Conservation (phyloP, 352 stramenopile genomes). For the Globisporangium middletonii region DNA sequence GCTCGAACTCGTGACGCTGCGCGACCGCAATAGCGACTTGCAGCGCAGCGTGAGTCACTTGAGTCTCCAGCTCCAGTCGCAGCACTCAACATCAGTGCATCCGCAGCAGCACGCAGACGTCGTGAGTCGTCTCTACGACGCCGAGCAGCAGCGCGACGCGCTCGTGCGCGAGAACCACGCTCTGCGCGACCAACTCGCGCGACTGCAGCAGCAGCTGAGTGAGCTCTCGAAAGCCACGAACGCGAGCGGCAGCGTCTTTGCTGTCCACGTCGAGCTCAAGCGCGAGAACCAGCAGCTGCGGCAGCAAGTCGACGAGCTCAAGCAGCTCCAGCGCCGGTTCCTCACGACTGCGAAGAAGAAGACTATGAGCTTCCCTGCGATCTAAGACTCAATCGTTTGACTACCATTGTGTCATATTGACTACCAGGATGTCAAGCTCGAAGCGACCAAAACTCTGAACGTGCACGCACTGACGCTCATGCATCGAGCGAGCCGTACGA, state of each 20-base stretch:
- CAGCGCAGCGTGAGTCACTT: constrained; percentile 10
- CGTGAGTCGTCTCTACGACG: constrained; percentile 3
- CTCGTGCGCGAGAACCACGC: constrained; percentile 22
- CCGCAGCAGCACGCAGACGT: constrained; percentile 9
- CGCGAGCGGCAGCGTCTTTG: constrained; percentile 32
- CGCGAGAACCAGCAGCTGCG: constrained; percentile 62
- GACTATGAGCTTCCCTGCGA: constrained; percentile 53
- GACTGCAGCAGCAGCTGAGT: constrained; percentile 30
- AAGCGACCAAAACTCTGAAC: constrained; percentile 1
- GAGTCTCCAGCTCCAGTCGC: constrained; percentile 6
- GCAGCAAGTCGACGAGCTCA: constrained; percentile 66
- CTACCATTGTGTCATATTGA: not conserved
- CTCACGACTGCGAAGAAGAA: constrained; percentile 71
- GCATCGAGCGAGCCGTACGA: constrained; percentile 78
- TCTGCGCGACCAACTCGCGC: constrained; percentile 31
- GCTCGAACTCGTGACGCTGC: constrained; percentile 7
- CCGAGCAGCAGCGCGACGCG: constrained; percentile 18
- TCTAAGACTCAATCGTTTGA: constrained; percentile 14
- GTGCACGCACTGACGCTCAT: constrained; percentile 13
- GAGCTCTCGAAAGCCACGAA: constrained; percentile 13
- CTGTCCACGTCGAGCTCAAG: constrained; percentile 69
- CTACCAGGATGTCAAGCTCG: not conserved
- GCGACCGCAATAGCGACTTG: constrained; percentile 11
- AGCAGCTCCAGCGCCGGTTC: constrained; percentile 58
- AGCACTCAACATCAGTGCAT: not conserved